These are phyloP conservation scores for Metschnikowia gruessii DNA, from an alignment of 805 yeast genomes.

Conservation along the genomic window DNA sequence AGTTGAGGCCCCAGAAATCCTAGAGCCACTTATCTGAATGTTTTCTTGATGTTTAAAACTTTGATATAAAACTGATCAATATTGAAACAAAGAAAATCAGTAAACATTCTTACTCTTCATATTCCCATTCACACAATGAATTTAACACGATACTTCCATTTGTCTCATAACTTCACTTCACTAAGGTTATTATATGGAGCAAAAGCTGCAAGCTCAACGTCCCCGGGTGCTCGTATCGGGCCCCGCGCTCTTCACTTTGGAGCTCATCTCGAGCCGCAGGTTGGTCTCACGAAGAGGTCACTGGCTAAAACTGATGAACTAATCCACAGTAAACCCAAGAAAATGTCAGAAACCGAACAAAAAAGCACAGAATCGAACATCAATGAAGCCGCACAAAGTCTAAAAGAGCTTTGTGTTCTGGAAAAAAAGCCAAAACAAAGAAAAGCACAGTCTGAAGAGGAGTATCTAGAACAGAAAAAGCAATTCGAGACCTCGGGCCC, in stretches of 20 bases:
- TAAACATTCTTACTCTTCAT: no score
- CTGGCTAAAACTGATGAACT: not conserved
- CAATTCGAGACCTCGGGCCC: constrained; percentile 61
- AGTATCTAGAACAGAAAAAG: constrained; percentile 48
- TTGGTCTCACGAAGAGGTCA: not conserved
- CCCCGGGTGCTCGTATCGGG: not conserved
- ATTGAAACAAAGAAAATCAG: no score
- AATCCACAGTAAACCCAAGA: not conserved
- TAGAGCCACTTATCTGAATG: no score
- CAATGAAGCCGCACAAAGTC: constrained; percentile 1
- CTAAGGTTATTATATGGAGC: not conserved
- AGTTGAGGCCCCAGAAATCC: no score
- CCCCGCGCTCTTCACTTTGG: constrained; percentile 3
- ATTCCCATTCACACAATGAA: no score
- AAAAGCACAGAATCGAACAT: not conserved
- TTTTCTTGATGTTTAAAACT: no score
- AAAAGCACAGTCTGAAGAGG: constrained; percentile 70
- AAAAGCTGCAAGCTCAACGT: not conserved
- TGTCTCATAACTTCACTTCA: not conserved
- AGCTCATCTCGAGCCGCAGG: constrained; percentile 3
- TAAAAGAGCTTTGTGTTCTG: constrained; percentile 1
- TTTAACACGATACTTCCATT: no score
- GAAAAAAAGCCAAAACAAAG: constrained; percentile 33
- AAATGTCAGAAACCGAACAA: not conserved
- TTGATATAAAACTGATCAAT: no score